Percentiles rank a stretch among this genome's conserved stretches.
phyloP scores from a whole-genome alignment of 805 yeast species.

The Yarrowia hollandica region DNA sequence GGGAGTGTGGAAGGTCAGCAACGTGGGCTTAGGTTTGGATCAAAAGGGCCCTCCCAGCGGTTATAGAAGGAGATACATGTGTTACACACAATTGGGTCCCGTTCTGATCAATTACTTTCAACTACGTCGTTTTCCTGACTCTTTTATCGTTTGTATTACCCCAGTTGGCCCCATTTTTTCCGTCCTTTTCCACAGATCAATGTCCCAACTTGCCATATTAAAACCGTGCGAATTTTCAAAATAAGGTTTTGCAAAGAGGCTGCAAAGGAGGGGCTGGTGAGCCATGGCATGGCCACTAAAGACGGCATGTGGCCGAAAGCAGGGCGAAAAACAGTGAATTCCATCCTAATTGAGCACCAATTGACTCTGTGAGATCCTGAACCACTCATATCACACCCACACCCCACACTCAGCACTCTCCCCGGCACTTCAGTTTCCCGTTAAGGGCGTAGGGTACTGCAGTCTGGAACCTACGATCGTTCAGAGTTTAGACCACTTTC shows the following conservation, averaged over 20 bases:
- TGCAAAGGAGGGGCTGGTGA: slow-evolving; percentile 26
- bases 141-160: no score
- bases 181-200: not conserved
- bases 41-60: no score
- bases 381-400: no score
- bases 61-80: not conserved
- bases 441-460: slow-evolving; percentile 20
- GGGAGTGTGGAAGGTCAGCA: not conserved
- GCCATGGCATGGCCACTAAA: no score
- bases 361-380: no score
- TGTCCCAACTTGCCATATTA: not conserved
- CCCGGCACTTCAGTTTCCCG: slow-evolving; percentile 3
- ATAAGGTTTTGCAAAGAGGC: slow-evolving; percentile 9
- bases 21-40: not conserved
- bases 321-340: not conserved
- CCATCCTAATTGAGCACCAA: not conserved
- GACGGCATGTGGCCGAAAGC: no score
- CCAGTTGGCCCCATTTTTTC: not conserved
- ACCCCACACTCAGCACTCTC: not conserved
- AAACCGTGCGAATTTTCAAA: slow-evolving; percentile 20
- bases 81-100: not conserved
- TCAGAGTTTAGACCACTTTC: slow-evolving; percentile 12
- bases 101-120: no score
- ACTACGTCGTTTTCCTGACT: no score
- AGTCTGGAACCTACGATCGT: slow-evolving; percentile 28